Conservation (phyloP, 176 grass and related monocot genomes). For the Eragrostis curvula region DNA sequence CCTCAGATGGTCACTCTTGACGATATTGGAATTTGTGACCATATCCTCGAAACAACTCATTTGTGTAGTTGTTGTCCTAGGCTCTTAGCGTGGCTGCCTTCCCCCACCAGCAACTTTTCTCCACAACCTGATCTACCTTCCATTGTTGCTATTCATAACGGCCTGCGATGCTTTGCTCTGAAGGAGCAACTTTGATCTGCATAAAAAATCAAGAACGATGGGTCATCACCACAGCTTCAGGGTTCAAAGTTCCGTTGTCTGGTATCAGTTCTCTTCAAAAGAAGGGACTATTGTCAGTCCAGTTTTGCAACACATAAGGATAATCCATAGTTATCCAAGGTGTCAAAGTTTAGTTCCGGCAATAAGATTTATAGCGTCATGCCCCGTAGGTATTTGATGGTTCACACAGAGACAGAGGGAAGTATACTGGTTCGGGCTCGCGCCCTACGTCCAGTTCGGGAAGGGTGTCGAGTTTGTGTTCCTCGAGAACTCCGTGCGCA, state of each 20-base stretch:
- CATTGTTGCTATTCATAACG: no score
- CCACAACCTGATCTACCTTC: slow-evolving; percentile 55
- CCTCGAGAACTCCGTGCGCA: no score
- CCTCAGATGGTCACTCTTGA: slow-evolving; percentile 80
- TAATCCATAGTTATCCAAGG: no score
- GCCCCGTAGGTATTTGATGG: no score
- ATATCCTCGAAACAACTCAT: slow-evolving; percentile 90
- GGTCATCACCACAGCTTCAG: neutral
- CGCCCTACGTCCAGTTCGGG: no score
- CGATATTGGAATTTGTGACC: slow-evolving; percentile 97
- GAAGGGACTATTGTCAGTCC: neutral
- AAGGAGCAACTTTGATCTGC: no score
- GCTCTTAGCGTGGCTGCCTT: slow-evolving; percentile 68
- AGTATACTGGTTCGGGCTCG: no score
- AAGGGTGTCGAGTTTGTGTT: no score
- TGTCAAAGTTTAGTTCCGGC: no score
- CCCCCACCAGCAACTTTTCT: slow-evolving; percentile 91
- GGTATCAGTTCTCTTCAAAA: slow-evolving; percentile 2
- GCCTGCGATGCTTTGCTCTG: no score
- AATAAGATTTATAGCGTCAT: no score
- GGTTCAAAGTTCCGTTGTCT: slow-evolving; percentile 3
- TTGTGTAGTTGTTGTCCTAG: slow-evolving; percentile 78
- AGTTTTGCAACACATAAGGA: neutral
- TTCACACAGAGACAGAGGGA: no score
- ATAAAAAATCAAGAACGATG: slow-evolving; percentile 1